Base-by-base conservation (phyloP, 768 basidiomycete genomes). In the Cystofilobasidium capitatum region DNA sequence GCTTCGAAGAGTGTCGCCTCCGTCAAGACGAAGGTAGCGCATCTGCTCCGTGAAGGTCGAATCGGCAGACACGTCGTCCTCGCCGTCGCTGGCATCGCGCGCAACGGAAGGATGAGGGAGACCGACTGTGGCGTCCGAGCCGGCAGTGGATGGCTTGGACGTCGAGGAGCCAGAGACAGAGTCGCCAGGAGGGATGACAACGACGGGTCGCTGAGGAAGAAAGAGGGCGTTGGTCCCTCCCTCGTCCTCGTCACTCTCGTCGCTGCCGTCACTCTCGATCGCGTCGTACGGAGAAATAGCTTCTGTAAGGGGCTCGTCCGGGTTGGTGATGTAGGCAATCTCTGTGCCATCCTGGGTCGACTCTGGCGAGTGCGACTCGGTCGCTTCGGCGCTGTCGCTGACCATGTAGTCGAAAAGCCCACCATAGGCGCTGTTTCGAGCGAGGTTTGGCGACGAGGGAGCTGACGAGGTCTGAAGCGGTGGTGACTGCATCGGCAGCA, bases 201-300 rank as follows among this genome's bases (percentile, higher is more conserved):
- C 63, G 17, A 42, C 16, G 37, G 24, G 44, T 35, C 59, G 65
- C 57, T 49, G 55, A 29, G 31, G 66, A 13, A 62, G 59, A 33
- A 68, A 68, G 35, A 68, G 60, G 7, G 61, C 60, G 42, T 68
- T 68, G 22, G 66, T 68, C 10, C 61, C 66, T 33, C 47, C 61
- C 36, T 67, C 66, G 26, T 66, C 65, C 10, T 42, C 40, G 20
- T 63, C 66, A 14, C 51, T 55, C 10, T 63, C 66, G 36, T 63
- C 61, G 45, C 33, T 35, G 40, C 39, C 45, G n/a, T 51, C 45
- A 10, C 36, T 58, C 14, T n/a, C 58, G 12, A 31, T n/a, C n/a
- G n/a, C 51, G 51, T 29, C 10, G 2, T 14, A 17, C 8, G 42
- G 20, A 57, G 22, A 42, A 20, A 20, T 20, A 20, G 20, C 40